Evolutionary conservation across 768 basidiomycete species (phyloP).

Genomic region (Trametes coccinea): DNA sequence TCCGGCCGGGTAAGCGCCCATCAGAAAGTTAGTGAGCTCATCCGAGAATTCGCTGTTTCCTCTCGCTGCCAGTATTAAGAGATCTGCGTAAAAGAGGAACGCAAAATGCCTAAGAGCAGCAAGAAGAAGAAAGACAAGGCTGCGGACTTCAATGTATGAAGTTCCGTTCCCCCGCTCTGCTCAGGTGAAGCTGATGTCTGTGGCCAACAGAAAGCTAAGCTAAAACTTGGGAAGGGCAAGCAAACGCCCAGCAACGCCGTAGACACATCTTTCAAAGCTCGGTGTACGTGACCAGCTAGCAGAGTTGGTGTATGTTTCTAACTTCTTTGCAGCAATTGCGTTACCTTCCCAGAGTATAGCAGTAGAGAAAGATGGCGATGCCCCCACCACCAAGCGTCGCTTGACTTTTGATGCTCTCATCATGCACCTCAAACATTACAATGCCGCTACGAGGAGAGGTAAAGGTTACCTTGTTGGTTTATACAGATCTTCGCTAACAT

Average conservation of each 20-base stretch:
- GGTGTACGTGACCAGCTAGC: constrained; percentile 57
- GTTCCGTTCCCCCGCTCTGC: not conserved
- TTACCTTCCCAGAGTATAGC: constrained; percentile 83
- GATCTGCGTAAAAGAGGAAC: not conserved
- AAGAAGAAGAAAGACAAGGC: constrained; percentile 88
- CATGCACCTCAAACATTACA: constrained; percentile 82
- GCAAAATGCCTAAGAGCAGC: constrained; percentile 76
- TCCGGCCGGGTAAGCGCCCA: too few species aligned
- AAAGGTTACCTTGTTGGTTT: not conserved
- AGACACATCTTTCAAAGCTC: constrained; percentile 94
- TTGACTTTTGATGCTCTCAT: constrained; percentile 77
- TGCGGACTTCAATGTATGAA: constrained; percentile 78
- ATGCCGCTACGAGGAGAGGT: constrained; percentile 74
- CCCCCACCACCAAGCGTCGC: constrained; percentile 75
- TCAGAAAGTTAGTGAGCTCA: too few species aligned
- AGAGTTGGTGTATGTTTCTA: not conserved
- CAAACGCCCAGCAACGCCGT: constrained; percentile 78
- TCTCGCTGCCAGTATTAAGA: too few species aligned
- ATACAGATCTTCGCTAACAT: not conserved
- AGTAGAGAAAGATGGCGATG: constrained; percentile 50
- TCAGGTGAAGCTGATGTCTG: not conserved
- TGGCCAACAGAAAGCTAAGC: constrained; percentile 78
- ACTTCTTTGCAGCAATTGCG: constrained; percentile 66
- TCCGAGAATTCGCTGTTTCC: too few species aligned
- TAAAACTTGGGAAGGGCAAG: constrained; percentile 97